Percentiles rank a stretch among this genome's conserved stretches.
phyloP scores from a whole-genome alignment of 2,329 filamentous ascomycete genomes.

The Talaromyces pinophilus region DNA sequence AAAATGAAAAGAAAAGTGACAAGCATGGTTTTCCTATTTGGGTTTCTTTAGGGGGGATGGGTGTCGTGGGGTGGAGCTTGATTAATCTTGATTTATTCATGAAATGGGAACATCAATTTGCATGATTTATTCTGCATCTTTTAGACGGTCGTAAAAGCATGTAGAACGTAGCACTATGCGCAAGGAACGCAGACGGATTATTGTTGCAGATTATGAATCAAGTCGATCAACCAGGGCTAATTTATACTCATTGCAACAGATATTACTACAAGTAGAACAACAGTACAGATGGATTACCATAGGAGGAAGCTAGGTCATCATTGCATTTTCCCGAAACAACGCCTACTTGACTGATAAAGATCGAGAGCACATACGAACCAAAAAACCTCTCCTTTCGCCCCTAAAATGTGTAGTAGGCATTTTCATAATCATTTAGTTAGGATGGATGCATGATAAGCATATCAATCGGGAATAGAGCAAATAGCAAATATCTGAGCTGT shows the following conservation, averaged over 20 bases:
- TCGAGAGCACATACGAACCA: background rate
- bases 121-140: background rate
- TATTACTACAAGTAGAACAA: background rate
- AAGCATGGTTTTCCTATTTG: slow-evolving; percentile 6
- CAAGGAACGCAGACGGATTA: background rate
- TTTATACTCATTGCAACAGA: too few species aligned
- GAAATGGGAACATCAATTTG: slow-evolving; percentile 14
- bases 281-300: background rate
- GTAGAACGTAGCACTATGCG: background rate
- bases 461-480: slow-evolving; percentile 10
- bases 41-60: slow-evolving; percentile 1
- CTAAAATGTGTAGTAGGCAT: background rate
- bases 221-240: background rate
- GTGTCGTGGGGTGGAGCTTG: background rate
- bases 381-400: background rate
- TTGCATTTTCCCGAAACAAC: background rate
- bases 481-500: slow-evolving; percentile 2
- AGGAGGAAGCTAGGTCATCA: background rate
- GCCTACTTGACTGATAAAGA: background rate
- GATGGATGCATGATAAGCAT: background rate
- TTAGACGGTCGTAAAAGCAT: background rate
- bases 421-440: background rate
- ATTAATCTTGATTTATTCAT: slow-evolving; percentile 6
- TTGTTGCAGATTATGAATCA: background rate
- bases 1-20: background rate